Conservation (phyloP, 2,329 filamentous ascomycete species). For the Fusarium globosum region DNA sequence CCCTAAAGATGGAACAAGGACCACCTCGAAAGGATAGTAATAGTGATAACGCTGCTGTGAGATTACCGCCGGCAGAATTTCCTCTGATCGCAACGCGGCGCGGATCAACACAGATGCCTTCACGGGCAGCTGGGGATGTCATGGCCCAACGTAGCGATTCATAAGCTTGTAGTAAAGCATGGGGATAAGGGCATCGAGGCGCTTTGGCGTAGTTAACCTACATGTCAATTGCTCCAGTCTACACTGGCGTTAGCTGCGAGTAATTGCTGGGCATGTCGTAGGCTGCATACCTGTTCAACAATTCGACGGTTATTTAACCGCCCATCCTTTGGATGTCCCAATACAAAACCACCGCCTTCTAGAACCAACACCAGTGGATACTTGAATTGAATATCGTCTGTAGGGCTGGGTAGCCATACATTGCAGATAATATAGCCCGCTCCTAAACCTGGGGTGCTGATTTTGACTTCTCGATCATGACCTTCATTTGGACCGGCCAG, state of each 20-base stretch:
- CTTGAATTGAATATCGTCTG: fast-evolving
- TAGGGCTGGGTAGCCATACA: background rate
- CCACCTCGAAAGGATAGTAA: background rate
- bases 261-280: fast-evolving
- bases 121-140: fast-evolving
- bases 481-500: background rate
- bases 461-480: background rate
- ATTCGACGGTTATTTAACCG: background rate
- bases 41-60: background rate
- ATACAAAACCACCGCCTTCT: background rate
- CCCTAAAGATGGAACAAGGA: fast-evolving
- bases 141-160: background rate
- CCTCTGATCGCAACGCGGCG: fast-evolving
- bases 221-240: background rate
- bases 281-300: fast-evolving
- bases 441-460: fast-evolving
- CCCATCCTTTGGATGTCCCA: background rate
- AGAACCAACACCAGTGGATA: background rate
- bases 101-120: background rate
- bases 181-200: background rate
- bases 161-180: background rate
- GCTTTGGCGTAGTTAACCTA: background rate
- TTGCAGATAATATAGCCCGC: background rate
- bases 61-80: background rate
- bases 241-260: fast-evolving